Evolutionary conservation across 1,284 basidiomycete species (phyloP).

Genomic region (Apiotrichum sp.): DNA sequence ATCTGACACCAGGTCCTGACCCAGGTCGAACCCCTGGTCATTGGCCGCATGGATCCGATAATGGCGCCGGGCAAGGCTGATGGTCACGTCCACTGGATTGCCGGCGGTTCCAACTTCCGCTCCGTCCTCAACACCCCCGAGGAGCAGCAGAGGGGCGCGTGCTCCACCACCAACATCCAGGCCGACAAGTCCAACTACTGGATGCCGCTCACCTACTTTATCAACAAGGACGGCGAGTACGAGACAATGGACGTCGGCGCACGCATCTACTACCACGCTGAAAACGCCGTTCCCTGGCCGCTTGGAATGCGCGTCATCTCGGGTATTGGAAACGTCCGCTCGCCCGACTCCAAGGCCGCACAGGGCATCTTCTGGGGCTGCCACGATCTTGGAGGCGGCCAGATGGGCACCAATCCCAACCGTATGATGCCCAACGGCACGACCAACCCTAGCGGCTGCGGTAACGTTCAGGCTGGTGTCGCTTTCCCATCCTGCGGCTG

Average conservation of each 20-base stretch:
- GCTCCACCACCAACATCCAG: conserved; percentile 29
- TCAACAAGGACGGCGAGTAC: conserved; percentile 28
- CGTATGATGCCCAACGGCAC: background rate
- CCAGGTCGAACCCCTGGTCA: too few species aligned
- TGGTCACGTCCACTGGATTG: conserved; percentile 42
- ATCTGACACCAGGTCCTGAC: too few species aligned
- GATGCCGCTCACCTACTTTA: conserved; percentile 49
- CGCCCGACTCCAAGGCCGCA: background rate
- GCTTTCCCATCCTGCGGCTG: conserved; percentile 49
- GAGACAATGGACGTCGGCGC: conserved; percentile 27
- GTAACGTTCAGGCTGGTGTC: conserved; percentile 15
- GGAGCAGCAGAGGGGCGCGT: conserved; percentile 22
- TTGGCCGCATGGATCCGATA: conserved; percentile 39
- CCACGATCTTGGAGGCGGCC: background rate
- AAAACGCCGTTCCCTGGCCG: too few species aligned
- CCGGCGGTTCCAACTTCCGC: conserved; percentile 40
- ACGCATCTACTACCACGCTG: conserved; percentile 40
- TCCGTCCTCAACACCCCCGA: conserved; percentile 5
- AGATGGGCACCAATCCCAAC: too few species aligned
- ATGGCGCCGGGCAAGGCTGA: conserved; percentile 35
- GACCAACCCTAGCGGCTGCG: background rate
- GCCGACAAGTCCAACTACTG: conserved; percentile 50
- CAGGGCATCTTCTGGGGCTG: background rate
- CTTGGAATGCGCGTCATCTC: too few species aligned
- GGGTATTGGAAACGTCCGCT: too few species aligned